phyloP scores from a whole-genome alignment of 2,329 filamentous ascomycete genomes.

The Neoscytalidium dimidiatum region DNA sequence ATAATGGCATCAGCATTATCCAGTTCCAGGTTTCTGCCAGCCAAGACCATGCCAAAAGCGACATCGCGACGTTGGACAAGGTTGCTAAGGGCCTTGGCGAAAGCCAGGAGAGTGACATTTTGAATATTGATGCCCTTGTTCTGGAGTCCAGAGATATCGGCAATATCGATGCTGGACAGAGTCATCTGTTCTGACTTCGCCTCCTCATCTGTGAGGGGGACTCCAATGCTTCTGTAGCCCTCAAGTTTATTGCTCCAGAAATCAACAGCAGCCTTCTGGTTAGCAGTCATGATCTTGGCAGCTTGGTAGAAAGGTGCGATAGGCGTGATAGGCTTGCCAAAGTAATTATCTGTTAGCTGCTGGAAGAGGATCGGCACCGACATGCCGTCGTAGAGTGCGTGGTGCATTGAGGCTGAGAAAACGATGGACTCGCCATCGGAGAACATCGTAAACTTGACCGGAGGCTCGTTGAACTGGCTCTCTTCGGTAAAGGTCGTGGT shows the following conservation, averaged over 20 bases:
- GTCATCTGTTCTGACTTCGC: conserved; percentile 25
- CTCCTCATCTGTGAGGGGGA: conserved; percentile 16
- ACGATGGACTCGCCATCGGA: conserved; percentile 45
- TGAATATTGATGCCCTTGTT: conserved; percentile 28
- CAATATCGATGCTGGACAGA: conserved; percentile 51
- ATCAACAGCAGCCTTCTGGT: conserved; percentile 42
- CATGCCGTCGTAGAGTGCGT: conserved; percentile 40
- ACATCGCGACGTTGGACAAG: conserved; percentile 39
- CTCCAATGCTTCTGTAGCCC: conserved; percentile 46
- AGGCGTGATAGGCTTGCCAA: conserved; percentile 12
- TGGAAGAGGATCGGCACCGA: conserved; percentile 38
- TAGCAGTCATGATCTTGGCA: conserved; percentile 49
- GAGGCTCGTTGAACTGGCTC: conserved; percentile 29
- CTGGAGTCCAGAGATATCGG: conserved; percentile 26
- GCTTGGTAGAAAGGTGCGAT: conserved; percentile 38
- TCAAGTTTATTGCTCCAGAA: conserved; percentile 49
- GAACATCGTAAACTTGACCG: conserved; percentile 16
- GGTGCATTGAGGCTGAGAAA: conserved; percentile 58
- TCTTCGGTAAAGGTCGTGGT: conserved; percentile 39
- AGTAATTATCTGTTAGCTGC: conserved; percentile 34
- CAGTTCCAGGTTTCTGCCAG: conserved; percentile 53
- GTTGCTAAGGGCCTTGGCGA: conserved; percentile 12
- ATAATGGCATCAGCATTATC: conserved; percentile 55
- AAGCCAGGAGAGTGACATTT: conserved; percentile 45
- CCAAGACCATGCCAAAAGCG: conserved; percentile 62